These are phyloP conservation scores for Sporothrix luriei DNA, from an alignment of 2,329 filamentous ascomycete species.

Conservation along the genomic window DNA sequence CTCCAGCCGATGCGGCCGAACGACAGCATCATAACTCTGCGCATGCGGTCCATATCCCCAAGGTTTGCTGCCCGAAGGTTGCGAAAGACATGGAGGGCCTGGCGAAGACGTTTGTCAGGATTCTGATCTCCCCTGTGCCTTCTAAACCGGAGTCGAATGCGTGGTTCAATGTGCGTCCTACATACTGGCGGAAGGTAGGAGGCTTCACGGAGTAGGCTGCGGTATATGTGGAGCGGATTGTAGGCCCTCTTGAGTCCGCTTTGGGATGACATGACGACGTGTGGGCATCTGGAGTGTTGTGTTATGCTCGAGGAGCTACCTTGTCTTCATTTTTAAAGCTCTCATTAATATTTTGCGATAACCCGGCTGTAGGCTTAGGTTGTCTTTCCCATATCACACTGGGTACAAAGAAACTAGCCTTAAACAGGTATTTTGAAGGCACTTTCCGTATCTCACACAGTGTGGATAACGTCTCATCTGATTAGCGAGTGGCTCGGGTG, in stretches of 20 bases:
- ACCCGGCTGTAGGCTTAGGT: neutral
- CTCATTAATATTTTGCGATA: too few species aligned
- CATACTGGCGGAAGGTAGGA: slow-evolving; percentile 61
- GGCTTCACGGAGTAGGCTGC: slow-evolving; percentile 62
- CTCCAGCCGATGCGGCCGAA: slow-evolving; percentile 59
- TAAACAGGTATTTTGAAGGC: neutral
- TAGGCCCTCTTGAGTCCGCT: slow-evolving; percentile 32
- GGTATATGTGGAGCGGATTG: slow-evolving; percentile 54
- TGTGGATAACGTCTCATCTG: neutral
- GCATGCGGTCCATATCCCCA: slow-evolving; percentile 53
- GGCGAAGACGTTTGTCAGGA: slow-evolving; percentile 42
- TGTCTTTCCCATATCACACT: neutral
- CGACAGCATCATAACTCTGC: slow-evolving; percentile 51
- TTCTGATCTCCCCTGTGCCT: slow-evolving; percentile 41
- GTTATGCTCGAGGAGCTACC: neutral
- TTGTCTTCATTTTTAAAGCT: neutral
- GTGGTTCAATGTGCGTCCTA: slow-evolving; percentile 48
- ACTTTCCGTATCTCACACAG: neutral
- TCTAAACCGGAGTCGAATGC: slow-evolving; percentile 54
- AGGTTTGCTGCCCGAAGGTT: slow-evolving; percentile 57
- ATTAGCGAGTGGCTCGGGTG: neutral
- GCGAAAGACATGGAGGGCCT: slow-evolving; percentile 50
- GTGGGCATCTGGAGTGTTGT: neutral
- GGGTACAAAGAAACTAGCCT: neutral
- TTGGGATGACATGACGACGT: slow-evolving; percentile 1